Evolutionary conservation across 164 flowering plant species (phyloP).

Genomic region (Annona cherimola): DNA sequence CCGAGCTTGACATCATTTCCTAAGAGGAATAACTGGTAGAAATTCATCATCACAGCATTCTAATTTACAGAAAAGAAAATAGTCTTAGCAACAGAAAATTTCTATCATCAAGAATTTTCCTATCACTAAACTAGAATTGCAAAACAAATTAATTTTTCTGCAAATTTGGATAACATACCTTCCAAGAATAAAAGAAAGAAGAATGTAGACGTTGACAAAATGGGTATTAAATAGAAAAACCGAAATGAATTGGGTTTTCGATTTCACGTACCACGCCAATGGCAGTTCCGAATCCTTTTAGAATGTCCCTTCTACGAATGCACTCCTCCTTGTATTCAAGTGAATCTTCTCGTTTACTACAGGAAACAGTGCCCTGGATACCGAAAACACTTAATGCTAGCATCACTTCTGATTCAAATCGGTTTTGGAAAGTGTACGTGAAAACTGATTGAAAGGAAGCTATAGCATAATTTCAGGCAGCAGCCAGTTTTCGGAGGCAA

Average conservation of each 20-base stretch:
- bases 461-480: too few relatives aligned
- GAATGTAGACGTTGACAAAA: neutral
- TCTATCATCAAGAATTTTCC: neutral
- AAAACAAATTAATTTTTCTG: neutral
- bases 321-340: slow-evolving; percentile 25
- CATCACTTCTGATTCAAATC: neutral
- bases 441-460: neutral
- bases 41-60: slow-evolving; percentile 43
- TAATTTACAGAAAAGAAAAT: neutral
- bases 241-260: neutral
- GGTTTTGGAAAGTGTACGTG: neutral
- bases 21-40: slow-evolving; percentile 43
- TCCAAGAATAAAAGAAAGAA: neutral
- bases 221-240: neutral
- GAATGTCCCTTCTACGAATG: slow-evolving; percentile 44
- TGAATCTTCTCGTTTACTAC: slow-evolving; percentile 31
- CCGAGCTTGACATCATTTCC: slow-evolving; percentile 65
- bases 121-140: neutral
- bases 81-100: neutral
- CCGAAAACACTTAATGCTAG: neutral
- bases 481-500: neutral
- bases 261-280: slow-evolving; percentile 52
- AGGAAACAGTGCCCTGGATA: slow-evolving; percentile 44
- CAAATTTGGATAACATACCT: neutral
- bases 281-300: slow-evolving; percentile 52